Percentiles rank a stretch among this genome's conserved stretches.
Evolutionary conservation across 2,329 filamentous ascomycete species (phyloP).

Genomic region (Phialemonium atrogriseum): DNA sequence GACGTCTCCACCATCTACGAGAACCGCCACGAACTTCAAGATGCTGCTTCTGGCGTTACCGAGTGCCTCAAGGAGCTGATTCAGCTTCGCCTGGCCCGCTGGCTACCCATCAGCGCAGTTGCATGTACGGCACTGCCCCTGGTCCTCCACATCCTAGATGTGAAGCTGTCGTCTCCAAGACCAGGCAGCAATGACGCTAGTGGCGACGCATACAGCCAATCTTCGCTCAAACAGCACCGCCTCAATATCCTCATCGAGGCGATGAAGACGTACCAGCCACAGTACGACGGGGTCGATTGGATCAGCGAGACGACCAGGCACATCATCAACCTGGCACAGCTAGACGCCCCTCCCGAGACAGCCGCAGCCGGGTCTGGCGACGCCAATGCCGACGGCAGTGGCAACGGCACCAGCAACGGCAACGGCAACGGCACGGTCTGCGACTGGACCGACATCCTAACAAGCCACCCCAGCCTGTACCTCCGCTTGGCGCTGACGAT

Average conservation of each 20-base stretch:
- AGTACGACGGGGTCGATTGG: constrained; percentile 37
- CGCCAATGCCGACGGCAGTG: constrained; percentile 8
- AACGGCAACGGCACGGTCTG: constrained; percentile 19
- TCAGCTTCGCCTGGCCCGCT: constrained; percentile 33
- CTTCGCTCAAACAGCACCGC: constrained; percentile 32
- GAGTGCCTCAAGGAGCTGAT: constrained; percentile 38
- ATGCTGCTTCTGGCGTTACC: constrained; percentile 34
- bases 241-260: constrained; percentile 35
- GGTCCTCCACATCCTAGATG: constrained; percentile 27
- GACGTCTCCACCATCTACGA: constrained; percentile 29
- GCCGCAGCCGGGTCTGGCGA: constrained; percentile 3
- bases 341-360: constrained; percentile 18
- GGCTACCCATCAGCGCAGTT: constrained; percentile 38
- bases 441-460: constrained; percentile 34
- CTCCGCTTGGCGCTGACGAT: constrained; percentile 34
- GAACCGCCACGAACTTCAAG: constrained; percentile 33
- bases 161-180: constrained; percentile 21
- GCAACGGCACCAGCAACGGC: constrained; percentile 7
- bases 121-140: constrained; percentile 27
- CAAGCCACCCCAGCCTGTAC: constrained; percentile 29
- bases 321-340: constrained; percentile 31
- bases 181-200: constrained; percentile 13
- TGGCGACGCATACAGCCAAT: constrained; percentile 23
- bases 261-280: constrained; percentile 36
- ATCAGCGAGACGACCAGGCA: constrained; percentile 34